Conservation (phyloP, 306 rosid genomes). For the Geum urbanum region DNA sequence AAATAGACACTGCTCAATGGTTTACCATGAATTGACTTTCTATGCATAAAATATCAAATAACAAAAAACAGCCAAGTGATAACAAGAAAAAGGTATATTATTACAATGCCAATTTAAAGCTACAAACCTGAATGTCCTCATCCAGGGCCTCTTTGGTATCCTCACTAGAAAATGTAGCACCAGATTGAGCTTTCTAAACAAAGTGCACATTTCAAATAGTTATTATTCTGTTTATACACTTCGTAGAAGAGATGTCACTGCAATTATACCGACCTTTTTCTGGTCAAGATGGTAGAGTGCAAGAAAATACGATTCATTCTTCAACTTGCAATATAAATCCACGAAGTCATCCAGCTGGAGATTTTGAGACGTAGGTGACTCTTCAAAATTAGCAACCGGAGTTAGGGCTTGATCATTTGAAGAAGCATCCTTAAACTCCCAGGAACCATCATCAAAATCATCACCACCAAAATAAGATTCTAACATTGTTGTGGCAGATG, state of each 20-base stretch:
- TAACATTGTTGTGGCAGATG: conserved; percentile 25
- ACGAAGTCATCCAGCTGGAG: conserved; percentile 44
- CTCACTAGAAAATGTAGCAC: conserved; percentile 46
- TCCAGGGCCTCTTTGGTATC: conserved; percentile 44
- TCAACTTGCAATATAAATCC: conserved; percentile 65
- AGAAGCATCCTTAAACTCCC: conserved; percentile 73
- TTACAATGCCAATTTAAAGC: conserved; percentile 14
- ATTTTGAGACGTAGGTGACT: conserved; percentile 29
- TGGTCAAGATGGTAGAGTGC: conserved; percentile 52
- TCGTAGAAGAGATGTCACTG: conserved; percentile 17
- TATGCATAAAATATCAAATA: not conserved
- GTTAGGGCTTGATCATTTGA: conserved; percentile 26
- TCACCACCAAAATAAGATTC: conserved; percentile 43
- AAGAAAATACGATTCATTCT: conserved; percentile 45
- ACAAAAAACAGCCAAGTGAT: not conserved
- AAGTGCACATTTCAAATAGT: conserved; percentile 28
- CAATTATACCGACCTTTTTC: conserved; percentile 49
- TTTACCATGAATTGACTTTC: not conserved
- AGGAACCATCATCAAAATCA: conserved; percentile 59
- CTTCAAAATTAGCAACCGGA: conserved; percentile 35
- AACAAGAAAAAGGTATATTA: not conserved
- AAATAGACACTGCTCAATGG: not conserved
- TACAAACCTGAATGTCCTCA: conserved; percentile 68
- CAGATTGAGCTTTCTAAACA: conserved; percentile 50
- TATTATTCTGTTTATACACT: conserved; percentile 16